phyloP scores from a whole-genome alignment of 768 basidiomycete genomes.

The Butyriboletus loyo region DNA sequence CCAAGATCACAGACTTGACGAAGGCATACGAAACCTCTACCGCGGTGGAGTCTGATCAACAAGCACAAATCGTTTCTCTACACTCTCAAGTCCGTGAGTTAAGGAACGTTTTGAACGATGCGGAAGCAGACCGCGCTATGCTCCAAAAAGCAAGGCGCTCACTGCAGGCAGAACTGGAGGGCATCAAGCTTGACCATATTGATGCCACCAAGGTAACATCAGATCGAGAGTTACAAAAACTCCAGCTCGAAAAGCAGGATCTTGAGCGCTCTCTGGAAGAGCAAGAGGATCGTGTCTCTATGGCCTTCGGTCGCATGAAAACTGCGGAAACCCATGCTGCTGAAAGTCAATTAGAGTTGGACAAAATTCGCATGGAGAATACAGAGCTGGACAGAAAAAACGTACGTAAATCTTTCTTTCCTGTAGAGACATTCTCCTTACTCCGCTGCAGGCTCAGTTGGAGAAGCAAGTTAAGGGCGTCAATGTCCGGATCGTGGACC shows the following conservation, averaged over 20 bases:
- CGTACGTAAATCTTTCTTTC: conserved; percentile 38
- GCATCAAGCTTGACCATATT: conserved; percentile 71
- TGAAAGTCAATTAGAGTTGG: conserved; percentile 74
- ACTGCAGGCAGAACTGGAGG: conserved; percentile 75
- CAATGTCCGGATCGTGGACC: conserved; percentile 76
- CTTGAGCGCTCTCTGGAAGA: conserved; percentile 76
- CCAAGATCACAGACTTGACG: conserved; percentile 71
- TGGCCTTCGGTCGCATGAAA: conserved; percentile 75
- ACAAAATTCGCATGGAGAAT: conserved; percentile 76
- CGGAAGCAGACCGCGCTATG: conserved; percentile 75
- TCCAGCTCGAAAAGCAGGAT: conserved; percentile 80
- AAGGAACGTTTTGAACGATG: conserved; percentile 77
- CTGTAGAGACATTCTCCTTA: neutral
- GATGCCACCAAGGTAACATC: conserved; percentile 68
- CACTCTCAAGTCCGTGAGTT: conserved; percentile 86
- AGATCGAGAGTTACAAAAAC: conserved; percentile 70
- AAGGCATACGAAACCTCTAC: conserved; percentile 74
- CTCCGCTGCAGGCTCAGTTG: conserved; percentile 56
- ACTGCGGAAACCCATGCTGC: conserved; percentile 74
- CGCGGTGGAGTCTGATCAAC: conserved; percentile 74
- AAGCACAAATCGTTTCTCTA: conserved; percentile 76
- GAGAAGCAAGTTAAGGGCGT: conserved; percentile 86
- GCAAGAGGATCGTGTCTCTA: conserved; percentile 67
- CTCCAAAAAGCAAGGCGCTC: conserved; percentile 80
- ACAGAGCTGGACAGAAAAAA: conserved; percentile 76